Conservation (phyloP, 2,329 filamentous ascomycete species). For the Fusarium sp. region DNA sequence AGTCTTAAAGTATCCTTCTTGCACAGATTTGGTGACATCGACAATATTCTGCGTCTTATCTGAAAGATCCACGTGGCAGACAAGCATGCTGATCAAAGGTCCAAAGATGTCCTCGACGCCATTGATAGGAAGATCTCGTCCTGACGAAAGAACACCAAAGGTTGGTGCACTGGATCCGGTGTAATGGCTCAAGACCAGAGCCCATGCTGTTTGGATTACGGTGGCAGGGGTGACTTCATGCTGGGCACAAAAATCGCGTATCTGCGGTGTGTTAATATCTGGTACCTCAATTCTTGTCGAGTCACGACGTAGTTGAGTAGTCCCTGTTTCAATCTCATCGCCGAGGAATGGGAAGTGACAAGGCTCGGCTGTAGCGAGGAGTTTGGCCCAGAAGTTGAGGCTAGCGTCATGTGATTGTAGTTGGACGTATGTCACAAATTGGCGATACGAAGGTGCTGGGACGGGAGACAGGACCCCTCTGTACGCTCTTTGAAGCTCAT, state of each 20-base stretch:
- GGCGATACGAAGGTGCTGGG: neutral
- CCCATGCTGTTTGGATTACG: neutral
- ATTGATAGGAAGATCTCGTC: neutral
- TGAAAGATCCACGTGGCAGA: conserved; percentile 9
- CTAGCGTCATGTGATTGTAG: neutral
- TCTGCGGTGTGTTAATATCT: neutral
- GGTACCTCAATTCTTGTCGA: neutral
- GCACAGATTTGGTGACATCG: neutral
- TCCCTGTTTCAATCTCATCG: neutral
- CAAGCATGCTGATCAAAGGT: conserved; percentile 7
- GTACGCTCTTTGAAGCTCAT: neutral
- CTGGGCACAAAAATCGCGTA: neutral
- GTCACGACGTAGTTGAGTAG: neutral
- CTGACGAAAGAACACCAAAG: neutral
- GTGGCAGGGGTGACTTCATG: neutral
- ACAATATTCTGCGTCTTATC: conserved; percentile 1
- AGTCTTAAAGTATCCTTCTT: neutral
- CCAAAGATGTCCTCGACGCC: conserved; percentile 1
- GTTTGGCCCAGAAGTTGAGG: neutral
- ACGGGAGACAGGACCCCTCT: neutral
- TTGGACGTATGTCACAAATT: neutral
- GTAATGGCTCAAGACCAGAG: neutral
- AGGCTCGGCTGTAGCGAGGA: neutral
- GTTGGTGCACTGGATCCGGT: neutral
- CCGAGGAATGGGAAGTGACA: conserved; percentile 2